Evolutionary conservation across 176 grass and related monocot species (phyloP), one percentile per base, ranked within the genome.

Genomic region (Oryza glumipatula): DNA sequence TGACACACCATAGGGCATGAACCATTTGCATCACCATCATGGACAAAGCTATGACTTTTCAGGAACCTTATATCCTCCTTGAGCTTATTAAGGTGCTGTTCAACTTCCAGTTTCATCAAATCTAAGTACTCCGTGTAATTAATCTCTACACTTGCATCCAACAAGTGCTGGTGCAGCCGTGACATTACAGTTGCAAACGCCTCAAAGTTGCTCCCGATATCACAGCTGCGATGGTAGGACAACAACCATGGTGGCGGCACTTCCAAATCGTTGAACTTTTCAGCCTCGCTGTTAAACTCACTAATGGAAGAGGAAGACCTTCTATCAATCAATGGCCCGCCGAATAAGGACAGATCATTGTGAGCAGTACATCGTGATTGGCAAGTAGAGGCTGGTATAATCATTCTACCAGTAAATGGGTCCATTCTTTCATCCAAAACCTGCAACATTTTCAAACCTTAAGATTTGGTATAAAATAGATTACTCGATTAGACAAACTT

Each of bases 31-130:
- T 88, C 51, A 24, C 8, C 28, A 64, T 22, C 49, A 64, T 65
- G 77, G 28, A 38, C 17, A 71, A 83, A 48, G 51, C 21, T 80
- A 14, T 65, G 65, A 43, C 61, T 67, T 76, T 84, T 92, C 36
- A 90, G 73, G 30, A 73, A 76, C 46, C 76, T 85, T 64, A 92
- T 86, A 46, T 88, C 88, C 68, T 94, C 72, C 44, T 86, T 82
- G 80, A 98, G 85, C 69, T 68, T 88, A 60, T 93, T 82, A 73
- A 99, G 82, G 14, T 80, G 83, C 8, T 89, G 81, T 79, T 92
- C 86, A 13, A 92, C 80, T 76, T 91, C 85, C 38, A 52, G 32
- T 54, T 84, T 80, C 85, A 91, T 83, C 76, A 87, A 87, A 71
- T 87, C 85, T 23, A 91, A 44, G 89, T 80, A 84, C 12, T 87